phyloP scores from a whole-genome alignment of 495 filamentous ascomycete genomes.

The Neurospora sp. region DNA sequence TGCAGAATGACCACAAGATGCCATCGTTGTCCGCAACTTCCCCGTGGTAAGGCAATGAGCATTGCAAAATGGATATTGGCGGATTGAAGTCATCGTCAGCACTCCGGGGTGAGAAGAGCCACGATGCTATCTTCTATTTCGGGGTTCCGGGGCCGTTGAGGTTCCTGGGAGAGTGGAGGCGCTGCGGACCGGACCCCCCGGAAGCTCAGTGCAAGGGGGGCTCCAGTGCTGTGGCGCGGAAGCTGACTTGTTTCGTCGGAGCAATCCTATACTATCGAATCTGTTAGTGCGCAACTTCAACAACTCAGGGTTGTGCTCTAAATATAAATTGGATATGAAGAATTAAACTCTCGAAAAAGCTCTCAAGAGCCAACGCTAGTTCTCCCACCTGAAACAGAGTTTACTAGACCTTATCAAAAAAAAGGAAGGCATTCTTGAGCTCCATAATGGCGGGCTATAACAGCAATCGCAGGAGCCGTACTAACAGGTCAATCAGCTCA shows the following conservation, averaged over 20 bases:
- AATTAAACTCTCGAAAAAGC: neutral
- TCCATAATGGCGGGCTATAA: neutral
- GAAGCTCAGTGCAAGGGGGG: neutral
- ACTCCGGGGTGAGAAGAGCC: neutral
- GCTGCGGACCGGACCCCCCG: neutral
- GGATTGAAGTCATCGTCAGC: neutral
- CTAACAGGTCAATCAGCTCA: neutral
- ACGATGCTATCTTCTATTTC: neutral
- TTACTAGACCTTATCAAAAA: neutral
- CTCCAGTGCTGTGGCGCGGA: neutral
- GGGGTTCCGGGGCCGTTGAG: neutral
- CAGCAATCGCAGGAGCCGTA: neutral
- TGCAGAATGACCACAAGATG: neutral
- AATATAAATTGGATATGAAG: neutral
- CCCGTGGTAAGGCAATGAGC: neutral
- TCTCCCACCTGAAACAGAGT: neutral
- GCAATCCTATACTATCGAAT: neutral
- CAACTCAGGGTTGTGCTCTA: neutral
- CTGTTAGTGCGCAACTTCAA: neutral
- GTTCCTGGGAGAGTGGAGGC: neutral
- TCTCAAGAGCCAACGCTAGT: neutral
- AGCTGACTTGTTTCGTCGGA: neutral
- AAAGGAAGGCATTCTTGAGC: neutral
- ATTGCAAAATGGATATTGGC: neutral
- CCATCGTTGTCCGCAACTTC: neutral